phyloP scores from a whole-genome alignment of 192 early-diverging fungal genomes.

The Rhizophagus clarus region DNA sequence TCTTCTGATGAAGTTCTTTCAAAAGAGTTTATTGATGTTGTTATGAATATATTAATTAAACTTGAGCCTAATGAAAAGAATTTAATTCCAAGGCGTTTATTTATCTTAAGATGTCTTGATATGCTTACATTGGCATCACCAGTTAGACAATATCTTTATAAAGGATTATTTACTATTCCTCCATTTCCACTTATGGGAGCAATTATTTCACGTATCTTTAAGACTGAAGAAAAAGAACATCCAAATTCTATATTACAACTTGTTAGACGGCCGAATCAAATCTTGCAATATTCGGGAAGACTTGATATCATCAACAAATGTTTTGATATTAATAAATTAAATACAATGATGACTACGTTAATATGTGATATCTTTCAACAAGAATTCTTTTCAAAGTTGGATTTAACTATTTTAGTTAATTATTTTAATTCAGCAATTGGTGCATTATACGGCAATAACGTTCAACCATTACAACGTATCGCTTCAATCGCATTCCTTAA shows the following conservation, averaged over 20 bases:
- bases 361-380: constrained; percentile 28
- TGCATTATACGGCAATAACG: not conserved
- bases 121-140: constrained; percentile 8
- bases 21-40: not conserved
- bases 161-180: constrained; percentile 3
- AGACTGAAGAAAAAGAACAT: not conserved
- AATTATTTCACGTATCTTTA: constrained; percentile 15
- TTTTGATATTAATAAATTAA: not conserved
- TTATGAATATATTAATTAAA: constrained; percentile 14
- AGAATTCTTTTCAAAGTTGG: constrained; percentile 19
- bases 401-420: not conserved
- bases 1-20: not conserved
- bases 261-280: not conserved
- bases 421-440: not conserved
- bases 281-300: not conserved
- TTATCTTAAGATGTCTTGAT: constrained; percentile 13
- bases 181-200: constrained; percentile 13
- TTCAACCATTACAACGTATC: constrained; percentile 19
- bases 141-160: constrained; percentile 3
- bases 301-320: constrained; percentile 13
- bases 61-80: not conserved
- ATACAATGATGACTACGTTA: constrained; percentile 12
- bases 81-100: constrained; percentile 11
- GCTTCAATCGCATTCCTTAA: constrained; percentile 25
- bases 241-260: not conserved